Evolutionary conservation across 148 eudicot genomes (phyloP).

Genomic region (Rhododendron williamsianum): DNA sequence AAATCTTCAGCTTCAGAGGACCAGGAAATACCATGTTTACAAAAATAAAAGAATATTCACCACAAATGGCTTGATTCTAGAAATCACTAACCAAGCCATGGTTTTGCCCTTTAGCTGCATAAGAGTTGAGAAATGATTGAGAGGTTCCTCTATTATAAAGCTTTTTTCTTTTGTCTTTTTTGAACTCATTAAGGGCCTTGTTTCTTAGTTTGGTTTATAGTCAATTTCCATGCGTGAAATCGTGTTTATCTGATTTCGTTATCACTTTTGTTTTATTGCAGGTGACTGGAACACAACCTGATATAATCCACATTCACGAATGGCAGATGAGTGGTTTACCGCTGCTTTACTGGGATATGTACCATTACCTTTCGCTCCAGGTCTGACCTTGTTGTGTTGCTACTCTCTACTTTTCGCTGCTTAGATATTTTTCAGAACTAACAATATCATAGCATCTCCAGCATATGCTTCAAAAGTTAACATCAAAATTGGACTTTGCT

Average conservation of each 20-base stretch:
- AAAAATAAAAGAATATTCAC: neutral
- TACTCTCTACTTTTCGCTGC: neutral
- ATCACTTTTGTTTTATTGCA: conserved; percentile 21
- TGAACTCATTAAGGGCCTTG: neutral
- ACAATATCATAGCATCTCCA: neutral
- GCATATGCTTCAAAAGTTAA: neutral
- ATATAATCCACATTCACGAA: conserved; percentile 87
- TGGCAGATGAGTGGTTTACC: conserved; percentile 83
- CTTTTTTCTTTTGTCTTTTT: neutral
- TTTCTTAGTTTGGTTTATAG: neutral
- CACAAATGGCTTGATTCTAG: neutral
- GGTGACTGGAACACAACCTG: conserved; percentile 70
- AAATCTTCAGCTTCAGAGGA: neutral
- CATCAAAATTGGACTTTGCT: neutral
- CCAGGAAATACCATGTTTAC: neutral
- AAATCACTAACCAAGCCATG: neutral
- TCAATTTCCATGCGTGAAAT: neutral
- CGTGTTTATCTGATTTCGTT: neutral
- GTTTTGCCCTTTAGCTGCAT: conserved; percentile 3
- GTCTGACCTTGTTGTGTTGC: conserved; percentile 26
- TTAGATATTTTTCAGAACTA: neutral
- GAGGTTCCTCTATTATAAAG: neutral
- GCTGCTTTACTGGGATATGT: conserved; percentile 88
- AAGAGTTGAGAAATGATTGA: neutral
- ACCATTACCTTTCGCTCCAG: conserved; percentile 69